A percentile compares a stretch with the other conserved stretches of the same genome.
phyloP scores from a whole-genome alignment of 768 basidiomycete species.

The Pleurotus salmoneostramineus region DNA sequence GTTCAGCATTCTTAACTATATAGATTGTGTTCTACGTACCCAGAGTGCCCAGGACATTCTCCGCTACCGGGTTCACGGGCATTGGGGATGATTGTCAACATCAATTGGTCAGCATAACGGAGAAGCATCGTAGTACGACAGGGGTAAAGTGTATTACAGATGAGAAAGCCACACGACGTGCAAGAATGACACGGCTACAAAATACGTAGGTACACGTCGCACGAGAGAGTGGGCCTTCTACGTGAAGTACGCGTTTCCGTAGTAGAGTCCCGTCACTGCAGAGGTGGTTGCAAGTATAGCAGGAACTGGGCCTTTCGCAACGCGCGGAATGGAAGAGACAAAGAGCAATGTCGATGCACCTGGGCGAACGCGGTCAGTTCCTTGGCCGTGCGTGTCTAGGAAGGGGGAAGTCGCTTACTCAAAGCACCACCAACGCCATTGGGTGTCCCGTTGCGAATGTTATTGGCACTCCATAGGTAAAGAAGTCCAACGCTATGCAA shows the following conservation, averaged over 20 bases:
- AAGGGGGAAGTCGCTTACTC: conserved; percentile 36
- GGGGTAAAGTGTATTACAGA: no score
- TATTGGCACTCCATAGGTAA: conserved; percentile 77
- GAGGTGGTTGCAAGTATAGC: conserved; percentile 58
- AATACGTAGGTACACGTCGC: background rate
- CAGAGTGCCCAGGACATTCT: conserved; percentile 68
- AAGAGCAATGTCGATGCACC: conserved; percentile 76
- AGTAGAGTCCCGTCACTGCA: conserved; percentile 59
- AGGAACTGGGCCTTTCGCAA: conserved; percentile 73
- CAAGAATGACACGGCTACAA: background rate
- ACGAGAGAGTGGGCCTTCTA: conserved; percentile 23
- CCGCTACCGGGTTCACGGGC: conserved; percentile 44
- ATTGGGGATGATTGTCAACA: background rate
- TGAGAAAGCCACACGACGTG: no score
- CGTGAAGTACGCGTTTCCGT: conserved; percentile 55
- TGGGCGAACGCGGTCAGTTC: conserved; percentile 18
- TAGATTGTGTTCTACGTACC: conserved; percentile 32
- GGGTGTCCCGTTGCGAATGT: conserved; percentile 65
- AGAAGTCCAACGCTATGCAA: conserved; percentile 64
- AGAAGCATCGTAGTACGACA: no score
- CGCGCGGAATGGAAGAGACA: conserved; percentile 70
- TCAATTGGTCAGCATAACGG: background rate
- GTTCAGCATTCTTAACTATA: background rate
- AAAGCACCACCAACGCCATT: conserved; percentile 80
- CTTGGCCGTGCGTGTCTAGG: no score